Conservation (phyloP, 139 green algal genomes). For the Chlorokybus atmophyticus region DNA sequence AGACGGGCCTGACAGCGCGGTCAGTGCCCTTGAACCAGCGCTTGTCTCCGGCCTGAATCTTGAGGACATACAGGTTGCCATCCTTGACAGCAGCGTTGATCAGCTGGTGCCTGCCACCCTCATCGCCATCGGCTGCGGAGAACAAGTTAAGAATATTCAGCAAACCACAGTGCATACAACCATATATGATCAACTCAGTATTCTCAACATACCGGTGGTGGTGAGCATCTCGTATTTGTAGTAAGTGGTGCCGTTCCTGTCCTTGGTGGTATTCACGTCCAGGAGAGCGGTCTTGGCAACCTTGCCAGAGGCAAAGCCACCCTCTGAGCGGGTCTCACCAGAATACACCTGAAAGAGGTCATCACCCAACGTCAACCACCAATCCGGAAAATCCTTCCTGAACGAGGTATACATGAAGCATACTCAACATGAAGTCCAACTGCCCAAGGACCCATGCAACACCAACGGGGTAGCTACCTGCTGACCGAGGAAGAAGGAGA, state of each 20-base stretch:
- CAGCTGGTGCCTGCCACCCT: conserved; percentile 92
- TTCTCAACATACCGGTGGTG: too few species aligned
- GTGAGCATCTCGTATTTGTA: conserved; percentile 79
- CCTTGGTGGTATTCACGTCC: neutral
- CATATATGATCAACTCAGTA: neutral
- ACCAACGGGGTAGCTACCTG: conserved; percentile 53
- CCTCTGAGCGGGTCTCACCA: neutral
- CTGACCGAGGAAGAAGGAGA: conserved; percentile 72
- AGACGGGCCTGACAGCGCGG: conserved; percentile 42
- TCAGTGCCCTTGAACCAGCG: conserved; percentile 85
- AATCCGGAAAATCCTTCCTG: too few species aligned
- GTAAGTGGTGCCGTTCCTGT: conserved; percentile 53
- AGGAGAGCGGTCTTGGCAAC: neutral
- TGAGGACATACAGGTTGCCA: conserved; percentile 77
- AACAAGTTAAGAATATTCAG: neutral
- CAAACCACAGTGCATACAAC: neutral
- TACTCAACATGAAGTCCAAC: too few species aligned
- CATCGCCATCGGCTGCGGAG: conserved; percentile 90
- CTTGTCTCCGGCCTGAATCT: conserved; percentile 85
- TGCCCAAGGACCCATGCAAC: too few species aligned
- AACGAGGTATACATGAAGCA: too few species aligned
- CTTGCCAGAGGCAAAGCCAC: neutral
- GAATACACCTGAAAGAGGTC: too few species aligned
- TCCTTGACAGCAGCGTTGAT: conserved; percentile 71
- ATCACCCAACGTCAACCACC: too few species aligned